Conservation (phyloP, 495 filamentous ascomycete genomes). For the Tetracladium marchalianum region DNA sequence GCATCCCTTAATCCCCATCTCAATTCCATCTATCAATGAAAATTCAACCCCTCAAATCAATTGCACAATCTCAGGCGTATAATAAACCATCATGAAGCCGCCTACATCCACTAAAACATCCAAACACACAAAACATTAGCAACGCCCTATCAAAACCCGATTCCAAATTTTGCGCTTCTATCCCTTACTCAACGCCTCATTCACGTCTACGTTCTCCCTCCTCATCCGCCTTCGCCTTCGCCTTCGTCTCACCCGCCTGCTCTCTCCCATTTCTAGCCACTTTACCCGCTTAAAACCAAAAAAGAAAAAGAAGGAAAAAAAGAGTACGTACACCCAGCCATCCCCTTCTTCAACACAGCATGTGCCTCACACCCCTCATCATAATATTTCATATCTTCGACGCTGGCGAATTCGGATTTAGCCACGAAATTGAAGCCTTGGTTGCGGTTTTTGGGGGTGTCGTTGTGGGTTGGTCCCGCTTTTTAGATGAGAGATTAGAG, state of each 20-base stretch:
- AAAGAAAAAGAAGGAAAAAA: no score
- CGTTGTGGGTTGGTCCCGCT: conserved; percentile 1
- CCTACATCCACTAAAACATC: conserved; percentile 5
- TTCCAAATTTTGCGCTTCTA: no score
- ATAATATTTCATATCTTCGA: conserved; percentile 65
- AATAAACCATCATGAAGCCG: conserved; percentile 9
- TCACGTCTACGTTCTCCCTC: no score
- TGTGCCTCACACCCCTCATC: conserved; percentile 44
- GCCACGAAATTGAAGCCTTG: conserved; percentile 52
- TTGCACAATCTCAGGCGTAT: not conserved
- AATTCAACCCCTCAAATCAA: not conserved
- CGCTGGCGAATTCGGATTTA: conserved; percentile 46
- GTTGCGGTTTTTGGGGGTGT: not conserved
- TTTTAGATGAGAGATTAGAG: no score
- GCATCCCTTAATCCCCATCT: not conserved
- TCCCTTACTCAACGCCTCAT: no score
- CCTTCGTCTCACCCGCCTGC: no score
- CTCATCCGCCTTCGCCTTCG: no score
- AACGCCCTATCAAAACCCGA: no score
- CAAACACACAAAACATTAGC: not conserved
- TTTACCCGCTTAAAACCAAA: no score
- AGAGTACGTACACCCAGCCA: no score
- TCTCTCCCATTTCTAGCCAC: no score
- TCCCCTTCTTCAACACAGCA: conserved; percentile 5
- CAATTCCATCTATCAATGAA: not conserved